These are phyloP conservation scores for Dentipellis sp. DNA, from an alignment of 768 basidiomycete species.

Conservation along the genomic window DNA sequence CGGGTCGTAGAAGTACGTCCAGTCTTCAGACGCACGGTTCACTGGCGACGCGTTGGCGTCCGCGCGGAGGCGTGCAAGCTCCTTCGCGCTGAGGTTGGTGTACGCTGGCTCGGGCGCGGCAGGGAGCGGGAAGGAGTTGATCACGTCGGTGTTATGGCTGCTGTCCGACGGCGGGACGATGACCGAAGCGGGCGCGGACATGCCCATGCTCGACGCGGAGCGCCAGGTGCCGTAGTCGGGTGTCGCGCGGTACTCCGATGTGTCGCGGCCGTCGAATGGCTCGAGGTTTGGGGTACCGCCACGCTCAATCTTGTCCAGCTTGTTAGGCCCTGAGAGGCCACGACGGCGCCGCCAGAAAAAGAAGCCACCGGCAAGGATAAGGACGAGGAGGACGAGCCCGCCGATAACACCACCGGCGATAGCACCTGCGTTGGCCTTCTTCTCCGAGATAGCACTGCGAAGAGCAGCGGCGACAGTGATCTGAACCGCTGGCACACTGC, in stretches of 20 bases:
- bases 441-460: not conserved
- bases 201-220: not conserved
- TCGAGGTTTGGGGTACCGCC: not conserved
- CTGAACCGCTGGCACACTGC: too few relatives aligned
- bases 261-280: not conserved
- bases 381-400: not conserved
- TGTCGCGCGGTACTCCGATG: not conserved
- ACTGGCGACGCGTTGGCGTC: not conserved
- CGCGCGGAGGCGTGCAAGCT: conserved; percentile 3
- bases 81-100: conserved; percentile 2
- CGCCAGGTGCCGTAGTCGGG: not conserved
- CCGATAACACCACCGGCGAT: conserved; percentile 11
- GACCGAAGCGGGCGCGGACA: not conserved
- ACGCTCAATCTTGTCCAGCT: not conserved
- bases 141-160: not conserved
- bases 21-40: not conserved
- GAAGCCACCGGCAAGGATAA: not conserved
- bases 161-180: not conserved
- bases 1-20: not conserved
- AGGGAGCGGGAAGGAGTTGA: not conserved
- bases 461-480: too few relatives aligned
- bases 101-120: not conserved
- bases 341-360: conserved; percentile 4
- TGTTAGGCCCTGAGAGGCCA: not conserved
- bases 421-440: conserved; percentile 1